phyloP scores from a whole-genome alignment of 768 basidiomycete genomes.

The Trametes gibbosa region DNA sequence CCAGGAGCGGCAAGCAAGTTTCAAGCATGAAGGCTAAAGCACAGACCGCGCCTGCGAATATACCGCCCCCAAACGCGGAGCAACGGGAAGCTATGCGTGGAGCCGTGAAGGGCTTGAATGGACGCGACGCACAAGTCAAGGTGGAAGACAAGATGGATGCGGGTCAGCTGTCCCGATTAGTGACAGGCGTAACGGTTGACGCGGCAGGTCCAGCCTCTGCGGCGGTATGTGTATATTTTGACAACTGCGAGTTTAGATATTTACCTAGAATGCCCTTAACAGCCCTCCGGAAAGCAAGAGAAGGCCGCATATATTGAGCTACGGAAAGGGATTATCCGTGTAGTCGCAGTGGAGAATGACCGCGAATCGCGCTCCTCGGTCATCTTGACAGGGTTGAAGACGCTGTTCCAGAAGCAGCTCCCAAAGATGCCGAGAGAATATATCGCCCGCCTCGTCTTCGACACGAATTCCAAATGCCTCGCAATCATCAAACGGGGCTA shows the following conservation, averaged over 20 bases:
- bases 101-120: conserved; percentile 43
- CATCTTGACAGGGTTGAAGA: conserved; percentile 92
- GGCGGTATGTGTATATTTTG: conserved; percentile 39
- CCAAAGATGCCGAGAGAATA: conserved; percentile 99
- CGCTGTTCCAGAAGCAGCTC: conserved; percentile 93
- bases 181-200: conserved; percentile 79
- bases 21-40: conserved; percentile 61
- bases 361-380: conserved; percentile 70
- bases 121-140: conserved; percentile 55
- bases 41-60: conserved; percentile 49
- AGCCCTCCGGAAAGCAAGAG: conserved; percentile 61
- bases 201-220: conserved; percentile 45
- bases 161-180: conserved; percentile 69
- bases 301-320: conserved; percentile 81
- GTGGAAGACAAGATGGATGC: conserved; percentile 81
- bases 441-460: conserved; percentile 93
- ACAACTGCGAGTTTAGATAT: neutral
- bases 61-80: conserved; percentile 39
- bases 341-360: conserved; percentile 85
- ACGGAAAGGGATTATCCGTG: conserved; percentile 76
- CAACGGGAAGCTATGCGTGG: conserved; percentile 38
- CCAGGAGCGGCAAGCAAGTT: conserved; percentile 51
- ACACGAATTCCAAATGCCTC: conserved; percentile 86
- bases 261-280: neutral
- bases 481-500: conserved; percentile 94